Evolutionary conservation across 805 yeast genomes (phyloP).

Genomic region (Ogataea paradorogensis): DNA sequence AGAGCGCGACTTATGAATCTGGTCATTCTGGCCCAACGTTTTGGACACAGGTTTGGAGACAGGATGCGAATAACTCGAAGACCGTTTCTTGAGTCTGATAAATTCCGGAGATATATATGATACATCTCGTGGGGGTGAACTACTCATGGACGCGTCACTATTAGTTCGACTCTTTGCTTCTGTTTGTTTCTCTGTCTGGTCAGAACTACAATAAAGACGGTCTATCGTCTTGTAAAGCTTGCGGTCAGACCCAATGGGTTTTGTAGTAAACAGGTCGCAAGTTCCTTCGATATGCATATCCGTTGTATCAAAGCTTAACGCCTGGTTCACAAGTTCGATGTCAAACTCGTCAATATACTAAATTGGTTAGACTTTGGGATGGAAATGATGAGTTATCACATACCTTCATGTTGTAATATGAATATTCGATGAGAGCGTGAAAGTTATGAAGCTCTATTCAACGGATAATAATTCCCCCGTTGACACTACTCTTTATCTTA

Average conservation of each 20-base stretch:
- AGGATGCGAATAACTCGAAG: slow-evolving; percentile 32
- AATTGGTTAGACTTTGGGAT: slow-evolving; percentile 2
- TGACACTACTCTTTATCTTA: neutral
- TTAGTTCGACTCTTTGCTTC: slow-evolving; percentile 18
- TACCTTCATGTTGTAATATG: slow-evolving; percentile 16
- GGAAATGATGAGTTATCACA: neutral
- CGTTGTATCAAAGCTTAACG: slow-evolving; percentile 71
- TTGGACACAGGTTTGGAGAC: slow-evolving; percentile 16
- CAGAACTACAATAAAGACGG: slow-evolving; percentile 40
- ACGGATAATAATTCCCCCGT: neutral
- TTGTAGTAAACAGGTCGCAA: slow-evolving; percentile 91
- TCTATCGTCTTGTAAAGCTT: slow-evolving; percentile 87
- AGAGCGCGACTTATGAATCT: slow-evolving; percentile 23
- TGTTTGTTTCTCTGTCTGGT: slow-evolving; percentile 8
- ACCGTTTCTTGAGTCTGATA: slow-evolving; percentile 31
- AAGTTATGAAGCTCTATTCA: neutral
- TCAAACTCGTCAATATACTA: slow-evolving; percentile 92
- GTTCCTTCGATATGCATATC: slow-evolving; percentile 83
- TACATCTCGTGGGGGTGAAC: slow-evolving; percentile 13
- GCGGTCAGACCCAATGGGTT: slow-evolving; percentile 86
- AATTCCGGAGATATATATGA: slow-evolving; percentile 30
- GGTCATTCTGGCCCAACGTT: slow-evolving; percentile 10
- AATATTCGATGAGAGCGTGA: too few species aligned
- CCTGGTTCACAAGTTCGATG: slow-evolving; percentile 86
- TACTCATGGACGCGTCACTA: slow-evolving; percentile 21